phyloP scores from a whole-genome alignment of 2,329 filamentous ascomycete genomes.

The Botrytis cinerea region DNA sequence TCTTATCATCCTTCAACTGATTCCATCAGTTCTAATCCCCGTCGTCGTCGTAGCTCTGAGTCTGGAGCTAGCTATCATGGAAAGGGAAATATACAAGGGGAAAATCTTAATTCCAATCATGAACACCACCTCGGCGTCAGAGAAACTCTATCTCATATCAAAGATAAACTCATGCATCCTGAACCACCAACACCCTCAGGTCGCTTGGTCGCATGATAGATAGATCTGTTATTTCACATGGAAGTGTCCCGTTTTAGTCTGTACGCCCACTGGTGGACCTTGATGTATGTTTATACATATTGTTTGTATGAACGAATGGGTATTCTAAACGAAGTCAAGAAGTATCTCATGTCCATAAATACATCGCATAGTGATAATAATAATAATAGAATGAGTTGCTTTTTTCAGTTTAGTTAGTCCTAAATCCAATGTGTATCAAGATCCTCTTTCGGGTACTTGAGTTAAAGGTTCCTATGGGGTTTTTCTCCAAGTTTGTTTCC shows the following conservation, averaged over 20 bases:
- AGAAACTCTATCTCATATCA: background rate
- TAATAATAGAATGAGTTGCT: background rate
- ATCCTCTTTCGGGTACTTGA: background rate
- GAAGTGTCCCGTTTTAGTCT: too few relatives aligned
- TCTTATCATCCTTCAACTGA: background rate
- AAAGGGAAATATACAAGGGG: background rate
- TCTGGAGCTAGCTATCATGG: background rate
- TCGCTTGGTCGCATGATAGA: background rate
- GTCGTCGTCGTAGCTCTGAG: background rate
- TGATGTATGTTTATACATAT: background rate
- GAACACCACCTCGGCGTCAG: background rate
- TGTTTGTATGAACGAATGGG: background rate
- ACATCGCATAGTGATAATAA: background rate
- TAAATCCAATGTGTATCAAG: fast-evolving
- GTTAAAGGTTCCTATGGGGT: background rate
- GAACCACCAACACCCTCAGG: background rate
- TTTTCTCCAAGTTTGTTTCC: background rate
- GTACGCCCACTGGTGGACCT: background rate
- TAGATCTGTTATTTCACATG: background rate
- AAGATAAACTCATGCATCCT: background rate
- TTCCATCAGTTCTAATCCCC: background rate
- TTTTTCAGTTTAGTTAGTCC: fast-evolving
- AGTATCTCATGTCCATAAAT: background rate
- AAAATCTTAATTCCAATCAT: background rate
- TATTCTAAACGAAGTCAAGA: background rate